Evolutionary conservation across 257 asterid genomes (phyloP).

Genomic region (Capsicum baccatum): DNA sequence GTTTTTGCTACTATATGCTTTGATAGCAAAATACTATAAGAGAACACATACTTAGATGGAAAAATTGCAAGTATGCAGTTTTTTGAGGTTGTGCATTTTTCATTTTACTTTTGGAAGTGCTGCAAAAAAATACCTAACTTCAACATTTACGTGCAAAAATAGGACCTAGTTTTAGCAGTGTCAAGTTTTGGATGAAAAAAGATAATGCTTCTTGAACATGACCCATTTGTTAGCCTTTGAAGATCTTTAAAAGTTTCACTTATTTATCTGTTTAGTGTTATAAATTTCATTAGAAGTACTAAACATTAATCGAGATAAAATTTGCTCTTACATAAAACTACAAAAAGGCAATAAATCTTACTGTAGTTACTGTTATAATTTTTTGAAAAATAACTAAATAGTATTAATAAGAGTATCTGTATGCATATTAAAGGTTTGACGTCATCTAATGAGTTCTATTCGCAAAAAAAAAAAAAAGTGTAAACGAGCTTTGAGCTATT

Average conservation of each 20-base stretch:
- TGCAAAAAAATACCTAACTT: neutral
- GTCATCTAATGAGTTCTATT: neutral
- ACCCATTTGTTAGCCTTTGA: constrained; percentile 1
- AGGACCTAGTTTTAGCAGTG: neutral
- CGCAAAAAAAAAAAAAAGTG: constrained; percentile 1
- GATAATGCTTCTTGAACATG: neutral
- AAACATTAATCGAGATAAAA: neutral
- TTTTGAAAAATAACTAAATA: neutral
- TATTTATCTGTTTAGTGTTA: neutral
- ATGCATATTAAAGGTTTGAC: neutral
- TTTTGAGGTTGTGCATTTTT: neutral
- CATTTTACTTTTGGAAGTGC: neutral
- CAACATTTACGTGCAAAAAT: neutral
- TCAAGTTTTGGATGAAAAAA: constrained; percentile 8
- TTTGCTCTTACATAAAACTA: neutral
- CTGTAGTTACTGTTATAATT: neutral
- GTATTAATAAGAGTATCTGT: neutral
- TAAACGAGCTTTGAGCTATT: constrained; percentile 18
- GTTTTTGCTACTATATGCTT: constrained; percentile 8
- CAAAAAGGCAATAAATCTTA: neutral
- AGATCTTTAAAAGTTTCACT: neutral
- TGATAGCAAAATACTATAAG: neutral
- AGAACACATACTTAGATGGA: neutral
- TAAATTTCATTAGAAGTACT: neutral
- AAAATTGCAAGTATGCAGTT: neutral